phyloP scores from a whole-genome alignment of 1,284 basidiomycete genomes.

The Sporisorium reilianum region DNA sequence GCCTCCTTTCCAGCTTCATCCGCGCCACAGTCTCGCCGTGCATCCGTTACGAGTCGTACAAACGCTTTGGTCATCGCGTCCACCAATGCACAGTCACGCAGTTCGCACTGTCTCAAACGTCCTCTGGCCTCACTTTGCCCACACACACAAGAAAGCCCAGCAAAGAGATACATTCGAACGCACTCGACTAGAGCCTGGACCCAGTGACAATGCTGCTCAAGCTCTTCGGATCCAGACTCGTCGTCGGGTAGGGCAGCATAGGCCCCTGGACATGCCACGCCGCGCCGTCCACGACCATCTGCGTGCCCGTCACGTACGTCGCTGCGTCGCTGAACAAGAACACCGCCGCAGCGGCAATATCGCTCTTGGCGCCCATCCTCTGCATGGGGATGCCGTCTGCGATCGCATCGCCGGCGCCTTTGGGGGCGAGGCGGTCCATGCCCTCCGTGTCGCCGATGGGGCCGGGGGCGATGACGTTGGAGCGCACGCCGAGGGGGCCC shows the following conservation, averaged over 20 bases:
- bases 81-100: too few species aligned
- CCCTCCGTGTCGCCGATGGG: constrained; percentile 89
- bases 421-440: constrained; percentile 77
- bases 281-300: constrained; percentile 61
- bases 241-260: constrained; percentile 65
- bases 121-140: too few species aligned
- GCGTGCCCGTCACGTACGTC: constrained; percentile 79
- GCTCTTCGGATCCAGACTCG: constrained; percentile 54
- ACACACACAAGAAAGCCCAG: neutral
- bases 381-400: constrained; percentile 60
- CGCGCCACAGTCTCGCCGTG: too few species aligned
- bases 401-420: constrained; percentile 68
- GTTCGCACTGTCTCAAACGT: too few species aligned
- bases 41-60: too few species aligned
- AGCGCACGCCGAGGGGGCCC: constrained; percentile 90
- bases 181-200: constrained; percentile 26
- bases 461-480: constrained; percentile 89
- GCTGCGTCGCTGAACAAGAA: constrained; percentile 92
- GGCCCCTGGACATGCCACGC: constrained; percentile 58
- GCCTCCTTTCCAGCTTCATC: too few species aligned
- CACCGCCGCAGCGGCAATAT: constrained; percentile 83
- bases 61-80: too few species aligned
- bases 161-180: neutral
- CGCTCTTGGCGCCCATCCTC: constrained; percentile 71
- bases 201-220: constrained; percentile 55